Percentiles rank a stretch among this genome's conserved stretches.
Conservation (phyloP, 2,329 filamentous ascomycete species). For the Xylariaceae sp. region DNA sequence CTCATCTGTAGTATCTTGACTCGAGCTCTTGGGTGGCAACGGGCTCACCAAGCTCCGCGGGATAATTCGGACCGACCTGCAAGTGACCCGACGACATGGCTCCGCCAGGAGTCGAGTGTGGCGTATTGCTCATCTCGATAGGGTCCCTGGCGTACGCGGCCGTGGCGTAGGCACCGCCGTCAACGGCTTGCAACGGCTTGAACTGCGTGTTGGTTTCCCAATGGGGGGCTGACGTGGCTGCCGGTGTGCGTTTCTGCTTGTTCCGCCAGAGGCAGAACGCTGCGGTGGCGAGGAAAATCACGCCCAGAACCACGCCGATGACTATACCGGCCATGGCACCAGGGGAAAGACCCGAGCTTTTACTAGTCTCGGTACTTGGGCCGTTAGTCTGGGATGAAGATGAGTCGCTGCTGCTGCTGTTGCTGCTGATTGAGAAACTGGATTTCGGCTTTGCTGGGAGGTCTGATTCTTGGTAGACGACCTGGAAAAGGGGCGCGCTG, state of each 20-base stretch:
- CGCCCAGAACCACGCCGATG: conserved; percentile 1
- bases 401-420: not conserved
- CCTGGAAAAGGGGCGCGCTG: conserved; percentile 11
- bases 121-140: not conserved
- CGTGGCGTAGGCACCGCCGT: too few relatives aligned
- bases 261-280: conserved; percentile 10
- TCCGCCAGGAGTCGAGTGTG: not conserved
- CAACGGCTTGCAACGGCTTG: not conserved
- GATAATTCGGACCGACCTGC: conserved; percentile 1
- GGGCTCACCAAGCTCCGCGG: conserved; percentile 1
- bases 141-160: not conserved
- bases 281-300: not conserved
- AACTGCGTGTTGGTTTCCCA: not conserved
- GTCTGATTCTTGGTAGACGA: conserved; percentile 12
- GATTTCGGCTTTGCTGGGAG: not conserved
- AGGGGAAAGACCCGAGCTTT: not conserved
- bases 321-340: conserved; percentile 9
- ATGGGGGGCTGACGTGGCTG: not conserved
- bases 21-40: not conserved
- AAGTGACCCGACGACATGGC: not conserved
- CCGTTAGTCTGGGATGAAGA: not conserved
- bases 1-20: not conserved
- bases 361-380: not conserved
- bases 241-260: not conserved
- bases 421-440: not conserved